Conservation (phyloP, 371 early-diverging fungal genomes). For the Mortierella sp. region DNA sequence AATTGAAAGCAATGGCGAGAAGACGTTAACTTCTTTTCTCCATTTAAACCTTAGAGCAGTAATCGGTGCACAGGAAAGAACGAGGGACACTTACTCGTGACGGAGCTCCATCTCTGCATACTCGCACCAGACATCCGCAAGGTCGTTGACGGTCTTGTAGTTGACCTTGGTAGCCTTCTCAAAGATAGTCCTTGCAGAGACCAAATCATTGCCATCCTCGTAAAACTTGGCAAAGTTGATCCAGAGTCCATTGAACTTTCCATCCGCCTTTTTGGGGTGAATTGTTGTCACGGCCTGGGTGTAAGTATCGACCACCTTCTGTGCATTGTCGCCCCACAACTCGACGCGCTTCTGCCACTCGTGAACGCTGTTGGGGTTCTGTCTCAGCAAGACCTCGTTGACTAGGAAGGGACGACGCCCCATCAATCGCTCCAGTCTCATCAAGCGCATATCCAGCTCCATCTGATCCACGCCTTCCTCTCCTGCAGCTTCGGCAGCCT, state of each 20-base stretch:
- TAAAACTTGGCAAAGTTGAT: slow-evolving; percentile 88
- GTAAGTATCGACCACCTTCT: slow-evolving; percentile 81
- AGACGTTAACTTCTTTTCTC: background rate
- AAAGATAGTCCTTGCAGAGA: slow-evolving; percentile 84
- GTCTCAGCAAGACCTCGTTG: slow-evolving; percentile 93
- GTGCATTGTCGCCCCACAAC: slow-evolving; percentile 75
- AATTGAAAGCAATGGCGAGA: background rate
- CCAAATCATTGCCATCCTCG: slow-evolving; percentile 74
- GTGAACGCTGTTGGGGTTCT: slow-evolving; percentile 91
- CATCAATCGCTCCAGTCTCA: slow-evolving; percentile 92
- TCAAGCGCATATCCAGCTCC: slow-evolving; percentile 87
- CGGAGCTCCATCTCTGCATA: slow-evolving; percentile 95
- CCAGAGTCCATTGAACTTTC: slow-evolving; percentile 89
- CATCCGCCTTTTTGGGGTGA: slow-evolving; percentile 82
- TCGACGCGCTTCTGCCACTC: slow-evolving; percentile 93
- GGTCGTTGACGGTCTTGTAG: slow-evolving; percentile 84
- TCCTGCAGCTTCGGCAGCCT: slow-evolving; percentile 67
- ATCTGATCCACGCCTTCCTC: slow-evolving; percentile 69
- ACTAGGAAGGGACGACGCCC: slow-evolving; percentile 95
- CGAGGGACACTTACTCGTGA: slow-evolving; percentile 62
- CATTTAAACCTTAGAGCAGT: background rate
- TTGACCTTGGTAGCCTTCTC: slow-evolving; percentile 88
- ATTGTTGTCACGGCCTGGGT: slow-evolving; percentile 84
- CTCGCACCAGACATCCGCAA: slow-evolving; percentile 93
- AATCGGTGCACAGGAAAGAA: background rate